phyloP scores from a whole-genome alignment of 2,329 filamentous ascomycete genomes.

The Epichloe coenophiala region DNA sequence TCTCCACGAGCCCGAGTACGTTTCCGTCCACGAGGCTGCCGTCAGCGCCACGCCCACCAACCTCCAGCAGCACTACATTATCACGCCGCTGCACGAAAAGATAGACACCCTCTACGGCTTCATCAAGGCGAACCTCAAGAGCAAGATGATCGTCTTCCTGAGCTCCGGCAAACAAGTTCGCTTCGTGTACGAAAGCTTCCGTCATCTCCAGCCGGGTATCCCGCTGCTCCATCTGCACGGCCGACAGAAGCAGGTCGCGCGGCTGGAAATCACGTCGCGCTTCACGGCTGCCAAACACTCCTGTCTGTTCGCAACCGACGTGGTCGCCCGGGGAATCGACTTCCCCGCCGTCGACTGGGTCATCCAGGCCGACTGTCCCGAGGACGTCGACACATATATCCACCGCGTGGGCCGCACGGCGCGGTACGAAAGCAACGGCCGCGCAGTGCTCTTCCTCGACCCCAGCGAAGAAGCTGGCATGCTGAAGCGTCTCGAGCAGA shows the following conservation, averaged over 20 bases:
- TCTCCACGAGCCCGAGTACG: slow-evolving; percentile 82
- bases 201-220: slow-evolving; percentile 87
- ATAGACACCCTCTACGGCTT: slow-evolving; percentile 89
- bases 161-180: slow-evolving; percentile 94
- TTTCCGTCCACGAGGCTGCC: slow-evolving; percentile 81
- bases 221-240: slow-evolving; percentile 87
- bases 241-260: slow-evolving; percentile 79
- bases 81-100: slow-evolving; percentile 77
- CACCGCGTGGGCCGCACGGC: slow-evolving; percentile 90
- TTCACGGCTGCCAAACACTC: slow-evolving; percentile 72
- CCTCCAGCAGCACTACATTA: slow-evolving; percentile 81
- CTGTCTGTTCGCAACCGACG: slow-evolving; percentile 90
- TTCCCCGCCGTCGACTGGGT: slow-evolving; percentile 98
- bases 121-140: slow-evolving; percentile 78
- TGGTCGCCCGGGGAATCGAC: slow-evolving; percentile 85
- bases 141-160: slow-evolving; percentile 90
- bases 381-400: slow-evolving; percentile 95
- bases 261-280: slow-evolving; percentile 73
- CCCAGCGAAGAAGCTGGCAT: slow-evolving; percentile 90
- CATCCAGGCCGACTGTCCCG: slow-evolving; percentile 93
- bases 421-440: slow-evolving; percentile 77
- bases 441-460: slow-evolving; percentile 81
- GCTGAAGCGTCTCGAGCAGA: slow-evolving; percentile 69
- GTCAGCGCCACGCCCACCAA: slow-evolving; percentile 65
- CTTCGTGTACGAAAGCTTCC: slow-evolving; percentile 87